phyloP scores from a whole-genome alignment of 2,329 filamentous ascomycete species.

The Aureobasidium lini region DNA sequence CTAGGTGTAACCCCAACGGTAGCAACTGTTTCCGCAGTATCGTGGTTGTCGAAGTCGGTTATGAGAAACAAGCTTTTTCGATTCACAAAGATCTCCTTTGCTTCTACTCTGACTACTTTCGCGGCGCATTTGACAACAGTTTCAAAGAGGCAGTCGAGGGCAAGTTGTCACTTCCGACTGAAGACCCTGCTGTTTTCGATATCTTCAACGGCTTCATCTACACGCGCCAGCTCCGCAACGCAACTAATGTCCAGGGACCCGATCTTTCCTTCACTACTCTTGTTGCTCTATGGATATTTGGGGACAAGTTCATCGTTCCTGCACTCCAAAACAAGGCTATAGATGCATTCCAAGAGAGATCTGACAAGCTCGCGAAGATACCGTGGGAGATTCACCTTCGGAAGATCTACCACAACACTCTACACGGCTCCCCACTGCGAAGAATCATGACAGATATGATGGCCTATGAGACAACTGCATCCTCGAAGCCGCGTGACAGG shows the following conservation, averaged over 20 bases:
- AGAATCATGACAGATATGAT: slow-evolving; percentile 13
- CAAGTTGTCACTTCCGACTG: slow-evolving; percentile 14
- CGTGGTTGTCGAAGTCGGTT: background rate
- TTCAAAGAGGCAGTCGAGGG: slow-evolving; percentile 13
- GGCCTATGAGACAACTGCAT: background rate
- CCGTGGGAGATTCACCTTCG: background rate
- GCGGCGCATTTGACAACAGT: slow-evolving; percentile 14
- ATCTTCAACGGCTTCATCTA: slow-evolving; percentile 16
- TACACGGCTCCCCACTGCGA: background rate
- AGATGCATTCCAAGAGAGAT: background rate
- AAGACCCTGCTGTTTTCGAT: slow-evolving; percentile 15
- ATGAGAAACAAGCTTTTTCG: slow-evolving; percentile 11
- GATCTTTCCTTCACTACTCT: background rate
- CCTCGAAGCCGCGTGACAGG: background rate
- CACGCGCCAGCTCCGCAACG: background rate
- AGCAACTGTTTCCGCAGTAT: background rate
- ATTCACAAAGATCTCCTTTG: slow-evolving; percentile 19
- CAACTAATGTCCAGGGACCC: background rate
- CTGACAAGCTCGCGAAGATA: slow-evolving; percentile 11
- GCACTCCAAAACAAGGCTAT: slow-evolving; percentile 16
- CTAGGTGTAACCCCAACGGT: background rate
- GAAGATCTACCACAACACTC: slow-evolving; percentile 12
- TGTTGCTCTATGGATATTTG: slow-evolving; percentile 15
- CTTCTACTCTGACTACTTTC: slow-evolving; percentile 18
- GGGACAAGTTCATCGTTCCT: slow-evolving; percentile 13